phyloP scores from a whole-genome alignment of 2,329 filamentous ascomycete species.

The Fusarium hostae region DNA sequence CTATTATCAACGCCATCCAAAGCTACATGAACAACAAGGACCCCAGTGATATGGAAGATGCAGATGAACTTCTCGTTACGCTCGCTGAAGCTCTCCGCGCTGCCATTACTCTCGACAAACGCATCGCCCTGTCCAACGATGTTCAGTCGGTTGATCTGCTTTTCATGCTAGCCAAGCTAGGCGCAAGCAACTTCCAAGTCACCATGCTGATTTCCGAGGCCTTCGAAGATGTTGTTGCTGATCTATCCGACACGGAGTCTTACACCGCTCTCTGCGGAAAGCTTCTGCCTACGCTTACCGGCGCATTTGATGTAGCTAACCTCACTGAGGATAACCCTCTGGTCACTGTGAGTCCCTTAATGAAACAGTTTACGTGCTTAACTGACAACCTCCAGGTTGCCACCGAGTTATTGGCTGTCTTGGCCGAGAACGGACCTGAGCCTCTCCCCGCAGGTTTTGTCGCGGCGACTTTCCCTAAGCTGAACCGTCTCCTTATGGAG shows the following conservation, averaged over 20 bases:
- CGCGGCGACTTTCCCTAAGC: conserved; percentile 84
- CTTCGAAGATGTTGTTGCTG: conserved; percentile 86
- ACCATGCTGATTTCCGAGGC: conserved; percentile 88
- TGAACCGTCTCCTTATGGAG: conserved; percentile 83
- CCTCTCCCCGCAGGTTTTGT: conserved; percentile 91
- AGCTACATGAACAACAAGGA: conserved; percentile 85
- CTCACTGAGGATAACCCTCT: conserved; percentile 87
- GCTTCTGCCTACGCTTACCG: conserved; percentile 86
- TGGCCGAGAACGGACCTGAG: conserved; percentile 84
- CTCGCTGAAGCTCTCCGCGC: conserved; percentile 87
- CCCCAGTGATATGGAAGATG: conserved; percentile 83
- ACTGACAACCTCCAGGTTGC: conserved; percentile 67
- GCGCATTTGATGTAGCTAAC: conserved; percentile 88
- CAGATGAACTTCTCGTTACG: conserved; percentile 91
- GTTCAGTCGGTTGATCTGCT: conserved; percentile 82
- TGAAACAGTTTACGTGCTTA: neutral
- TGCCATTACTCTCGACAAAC: conserved; percentile 82
- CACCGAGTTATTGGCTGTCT: conserved; percentile 81
- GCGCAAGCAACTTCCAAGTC: conserved; percentile 90
- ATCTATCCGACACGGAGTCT: conserved; percentile 72
- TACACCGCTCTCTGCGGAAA: conserved; percentile 86
- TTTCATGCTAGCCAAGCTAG: conserved; percentile 89
- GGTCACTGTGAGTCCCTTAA: conserved; percentile 68
- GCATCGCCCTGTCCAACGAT: conserved; percentile 76
- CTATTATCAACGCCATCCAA: conserved; percentile 71